Evolutionary conservation across 140 eudicot genomes (phyloP).

Genomic region (Flaveria floridana): DNA sequence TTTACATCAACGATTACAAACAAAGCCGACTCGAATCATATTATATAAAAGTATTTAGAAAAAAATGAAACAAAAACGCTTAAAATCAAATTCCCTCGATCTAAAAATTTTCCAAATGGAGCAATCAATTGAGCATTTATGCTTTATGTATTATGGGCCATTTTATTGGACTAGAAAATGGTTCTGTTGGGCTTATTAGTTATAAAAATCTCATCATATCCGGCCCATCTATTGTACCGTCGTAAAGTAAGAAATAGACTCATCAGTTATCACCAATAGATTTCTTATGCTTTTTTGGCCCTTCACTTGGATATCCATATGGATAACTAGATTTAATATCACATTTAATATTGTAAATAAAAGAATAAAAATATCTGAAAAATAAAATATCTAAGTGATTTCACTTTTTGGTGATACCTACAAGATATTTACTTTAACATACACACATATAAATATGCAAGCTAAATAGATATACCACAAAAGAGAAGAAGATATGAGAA

Average conservation of each 20-base stretch:
- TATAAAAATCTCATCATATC: neutral
- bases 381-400: conserved; percentile 32
- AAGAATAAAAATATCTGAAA: conserved; percentile 24
- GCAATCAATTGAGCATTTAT: neutral
- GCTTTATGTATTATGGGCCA: neutral
- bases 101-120: neutral
- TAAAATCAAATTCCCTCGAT: no score
- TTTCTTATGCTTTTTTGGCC: conserved; percentile 59
- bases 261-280: conserved; percentile 26
- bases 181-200: neutral
- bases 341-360: neutral
- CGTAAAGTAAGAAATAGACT: neutral
- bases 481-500: conserved; percentile 32
- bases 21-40: no score
- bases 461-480: neutral
- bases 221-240: neutral
- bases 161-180: neutral
- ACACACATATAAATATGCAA: conserved; percentile 5
- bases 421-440: conserved; percentile 29
- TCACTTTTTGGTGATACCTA: conserved; percentile 2
- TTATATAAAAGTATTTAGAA: no score
- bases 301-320: conserved; percentile 59
- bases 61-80: no score
- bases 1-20: no score
- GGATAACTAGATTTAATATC: conserved; percentile 48